Conservation (phyloP, 306 rosid genomes). For the Phaseolus lunatus region DNA sequence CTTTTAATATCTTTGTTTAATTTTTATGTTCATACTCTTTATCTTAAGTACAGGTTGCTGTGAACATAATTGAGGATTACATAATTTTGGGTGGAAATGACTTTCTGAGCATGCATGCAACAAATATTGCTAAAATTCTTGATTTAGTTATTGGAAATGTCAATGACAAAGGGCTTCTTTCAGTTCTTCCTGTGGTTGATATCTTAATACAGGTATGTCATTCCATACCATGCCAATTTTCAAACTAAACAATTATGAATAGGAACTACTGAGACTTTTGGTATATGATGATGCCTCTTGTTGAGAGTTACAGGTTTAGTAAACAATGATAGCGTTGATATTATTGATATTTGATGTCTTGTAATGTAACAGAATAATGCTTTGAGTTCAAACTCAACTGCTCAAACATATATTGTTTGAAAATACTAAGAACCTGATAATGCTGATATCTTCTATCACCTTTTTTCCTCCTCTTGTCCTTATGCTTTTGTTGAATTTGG, state of each 20-base stretch:
- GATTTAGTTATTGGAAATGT: constrained; percentile 91
- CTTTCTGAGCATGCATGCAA: constrained; percentile 82
- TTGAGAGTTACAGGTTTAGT: constrained; percentile 4
- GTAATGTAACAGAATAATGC: constrained; percentile 21
- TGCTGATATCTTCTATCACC: background rate
- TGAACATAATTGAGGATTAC: constrained; percentile 86
- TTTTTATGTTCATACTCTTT: constrained; percentile 35
- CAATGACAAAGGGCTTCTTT: constrained; percentile 81
- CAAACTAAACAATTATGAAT: background rate
- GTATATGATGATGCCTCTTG: background rate
- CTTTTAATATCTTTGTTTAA: constrained; percentile 16
- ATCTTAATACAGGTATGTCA: constrained; percentile 78
- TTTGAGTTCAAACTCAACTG: background rate
- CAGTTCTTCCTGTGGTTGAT: constrained; percentile 85
- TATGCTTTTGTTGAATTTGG: constrained; percentile 23
- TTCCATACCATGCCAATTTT: constrained; percentile 33
- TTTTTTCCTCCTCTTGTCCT: background rate
- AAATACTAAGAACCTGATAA: constrained; percentile 1
- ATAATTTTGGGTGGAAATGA: constrained; percentile 86
- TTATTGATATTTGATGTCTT: constrained; percentile 25
- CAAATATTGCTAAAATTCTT: constrained; percentile 83
- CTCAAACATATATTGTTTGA: background rate
- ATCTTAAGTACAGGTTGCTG: constrained; percentile 71
- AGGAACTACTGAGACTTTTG: background rate
- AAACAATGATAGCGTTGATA: constrained; percentile 9